A percentile compares a stretch with the other conserved stretches of the same genome.
Evolutionary conservation across 345 rosid genomes (phyloP).

Genomic region (Ailanthus altissimus): DNA sequence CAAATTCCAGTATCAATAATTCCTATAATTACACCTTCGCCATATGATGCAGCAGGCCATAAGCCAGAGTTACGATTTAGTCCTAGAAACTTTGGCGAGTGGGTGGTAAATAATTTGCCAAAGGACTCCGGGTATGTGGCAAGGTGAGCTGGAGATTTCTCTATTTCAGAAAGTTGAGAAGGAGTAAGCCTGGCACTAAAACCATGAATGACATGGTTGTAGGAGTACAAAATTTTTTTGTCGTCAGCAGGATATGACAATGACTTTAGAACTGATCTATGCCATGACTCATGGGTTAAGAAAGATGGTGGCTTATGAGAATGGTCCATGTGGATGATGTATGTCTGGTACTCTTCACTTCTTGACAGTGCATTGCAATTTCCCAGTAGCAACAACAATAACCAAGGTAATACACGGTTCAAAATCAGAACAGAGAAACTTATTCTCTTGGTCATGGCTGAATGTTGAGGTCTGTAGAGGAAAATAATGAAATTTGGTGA

Average conservation of each 20-base stretch:
- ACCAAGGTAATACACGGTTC: constrained; percentile 1
- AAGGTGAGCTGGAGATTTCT: constrained; percentile 43
- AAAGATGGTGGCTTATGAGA: constrained; percentile 39
- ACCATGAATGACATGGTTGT: constrained; percentile 44
- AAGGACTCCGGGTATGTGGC: constrained; percentile 37
- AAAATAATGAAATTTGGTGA: background rate
- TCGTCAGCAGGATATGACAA: constrained; percentile 14
- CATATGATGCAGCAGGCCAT: constrained; percentile 33
- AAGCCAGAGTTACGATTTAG: constrained; percentile 27
- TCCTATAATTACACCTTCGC: constrained; percentile 40
- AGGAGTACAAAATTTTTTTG: constrained; percentile 32
- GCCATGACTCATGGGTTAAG: constrained; percentile 36
- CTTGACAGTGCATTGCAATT: constrained; percentile 7
- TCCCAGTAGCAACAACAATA: constrained; percentile 12
- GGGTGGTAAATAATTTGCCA: constrained; percentile 42
- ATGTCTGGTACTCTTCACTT: constrained; percentile 26
- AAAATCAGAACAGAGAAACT: background rate
- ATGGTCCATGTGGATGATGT: constrained; percentile 42
- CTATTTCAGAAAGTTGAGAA: constrained; percentile 40
- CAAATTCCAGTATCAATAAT: constrained; percentile 39
- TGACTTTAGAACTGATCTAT: constrained; percentile 22
- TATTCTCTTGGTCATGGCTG: constrained; percentile 8
- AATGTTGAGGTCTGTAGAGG: background rate
- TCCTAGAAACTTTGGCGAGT: constrained; percentile 44
- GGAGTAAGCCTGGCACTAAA: constrained; percentile 52